Percentiles rank a stretch among this genome's conserved stretches.
Evolutionary conservation across 306 rosid genomes (phyloP).

Genomic region (Myrica gale): DNA sequence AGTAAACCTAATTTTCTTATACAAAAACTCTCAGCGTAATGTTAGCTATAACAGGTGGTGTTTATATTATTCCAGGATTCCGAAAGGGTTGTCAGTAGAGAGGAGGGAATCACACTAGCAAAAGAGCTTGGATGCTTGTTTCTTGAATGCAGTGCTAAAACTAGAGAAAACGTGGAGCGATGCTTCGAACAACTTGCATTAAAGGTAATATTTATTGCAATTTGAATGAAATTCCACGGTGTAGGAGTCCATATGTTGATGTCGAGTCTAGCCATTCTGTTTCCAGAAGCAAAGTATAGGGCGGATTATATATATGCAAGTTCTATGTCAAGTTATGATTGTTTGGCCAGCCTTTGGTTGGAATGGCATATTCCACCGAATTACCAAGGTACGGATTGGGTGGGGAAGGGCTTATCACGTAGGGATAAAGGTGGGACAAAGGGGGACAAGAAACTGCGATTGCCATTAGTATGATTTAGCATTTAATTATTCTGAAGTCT

Average conservation of each 20-base stretch:
- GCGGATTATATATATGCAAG: not conserved
- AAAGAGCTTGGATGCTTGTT: slow-evolving; percentile 76
- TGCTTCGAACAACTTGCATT: slow-evolving; percentile 81
- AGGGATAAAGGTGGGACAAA: not conserved
- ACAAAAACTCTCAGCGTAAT: not conserved
- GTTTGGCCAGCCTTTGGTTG: not conserved
- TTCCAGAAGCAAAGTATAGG: not conserved
- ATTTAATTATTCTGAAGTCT: slow-evolving; percentile 10
- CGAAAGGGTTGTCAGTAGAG: slow-evolving; percentile 80
- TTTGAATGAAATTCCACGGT: not conserved
- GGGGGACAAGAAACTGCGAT: not conserved
- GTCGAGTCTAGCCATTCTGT: too few relatives aligned
- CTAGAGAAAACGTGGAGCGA: slow-evolving; percentile 77
- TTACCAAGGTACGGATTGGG: not conserved
- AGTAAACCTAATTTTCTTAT: not conserved
- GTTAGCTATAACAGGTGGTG: not conserved
- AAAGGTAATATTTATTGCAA: slow-evolving; percentile 49
- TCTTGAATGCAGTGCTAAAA: slow-evolving; percentile 91
- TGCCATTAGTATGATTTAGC: not conserved
- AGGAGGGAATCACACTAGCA: slow-evolving; percentile 81
- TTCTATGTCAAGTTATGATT: not conserved
- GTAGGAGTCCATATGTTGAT: not conserved
- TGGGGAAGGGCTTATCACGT: not conserved
- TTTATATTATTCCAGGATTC: slow-evolving; percentile 49
- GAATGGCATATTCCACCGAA: not conserved